These are phyloP conservation scores for Umbelopsis sp. DNA, from an alignment of 192 early-diverging fungal genomes.

Conservation along the genomic window DNA sequence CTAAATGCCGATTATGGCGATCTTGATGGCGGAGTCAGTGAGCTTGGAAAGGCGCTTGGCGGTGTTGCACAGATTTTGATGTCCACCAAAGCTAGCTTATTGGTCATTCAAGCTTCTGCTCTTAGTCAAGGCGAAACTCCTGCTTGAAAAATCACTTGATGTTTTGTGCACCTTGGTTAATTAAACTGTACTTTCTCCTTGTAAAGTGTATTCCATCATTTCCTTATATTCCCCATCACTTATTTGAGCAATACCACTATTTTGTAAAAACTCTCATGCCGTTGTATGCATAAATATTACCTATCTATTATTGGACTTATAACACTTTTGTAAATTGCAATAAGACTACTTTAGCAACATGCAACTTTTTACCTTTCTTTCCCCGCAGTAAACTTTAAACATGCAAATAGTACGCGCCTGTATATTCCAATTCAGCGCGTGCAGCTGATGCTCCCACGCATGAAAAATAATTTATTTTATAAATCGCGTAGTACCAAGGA, in stretches of 20 bases:
- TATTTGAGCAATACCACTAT: not conserved
- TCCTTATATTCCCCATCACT: not conserved
- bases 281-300: not conserved
- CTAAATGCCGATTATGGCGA: not conserved
- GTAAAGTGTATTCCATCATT: no score
- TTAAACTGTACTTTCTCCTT: no score
- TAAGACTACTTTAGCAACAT: no score
- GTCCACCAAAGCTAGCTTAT: constrained; percentile 2
- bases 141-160: no score
- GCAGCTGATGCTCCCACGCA: constrained; percentile 7
- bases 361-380: not conserved
- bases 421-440: not conserved
- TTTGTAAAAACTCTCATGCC: not conserved
- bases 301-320: not conserved
- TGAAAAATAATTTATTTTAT: no score
- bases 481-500: no score
- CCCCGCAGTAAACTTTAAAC: not conserved
- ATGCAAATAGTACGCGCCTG: no score
- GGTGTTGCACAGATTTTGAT: constrained; percentile 4
- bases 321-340: not conserved
- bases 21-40: constrained; percentile 5
- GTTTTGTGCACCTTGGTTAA: no score
- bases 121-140: no score
- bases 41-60: constrained; percentile 5
- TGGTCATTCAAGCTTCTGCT: constrained; percentile 10